Base-by-base conservation (phyloP, 225 moss, liverwort and hornwort species). In the Anthoceros angustus region DNA sequence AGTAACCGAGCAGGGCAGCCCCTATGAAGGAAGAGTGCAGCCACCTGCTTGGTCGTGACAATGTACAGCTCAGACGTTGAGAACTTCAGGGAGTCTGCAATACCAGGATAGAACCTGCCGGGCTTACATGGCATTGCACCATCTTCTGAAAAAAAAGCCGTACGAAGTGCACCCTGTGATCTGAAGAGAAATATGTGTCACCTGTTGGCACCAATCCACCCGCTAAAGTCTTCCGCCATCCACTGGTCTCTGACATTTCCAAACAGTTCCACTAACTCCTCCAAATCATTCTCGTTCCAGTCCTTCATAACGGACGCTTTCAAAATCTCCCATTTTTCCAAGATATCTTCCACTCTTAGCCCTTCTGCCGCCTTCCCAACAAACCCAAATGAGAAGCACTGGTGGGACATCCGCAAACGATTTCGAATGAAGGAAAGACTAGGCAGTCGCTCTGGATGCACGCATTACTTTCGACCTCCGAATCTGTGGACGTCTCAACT, bases 161-260 rank as follows among this genome's bases (percentile, higher is more conserved):
- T 5, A 3, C 25, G 2, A 64, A 2, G 14, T 18, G 42, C 20
- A 67, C 5, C 11, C 42, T 69, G 70, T 62, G 6, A 15, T 20
- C 5, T 48, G 41, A 12, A 25, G 5, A 63, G 21, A 39, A 62
- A 5, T 26, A 43, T 25, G 63, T 65, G 63, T 48, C 41, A 91
- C 91, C 95, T 88, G 72, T 92, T 98, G 7, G 95, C 88, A 79
- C 78, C 75, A 62, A 92, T 86, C 95, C 95, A 98, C 61, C 76
- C 78, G 66, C 74, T 76, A 65, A 83, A 75, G 46, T 87, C 88
- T 63, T 75, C 68, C 65, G 77, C 69, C 18, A 98, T 98, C 95
- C 95, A 98, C 32, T 98, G 72, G 72, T 98, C 95, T 68, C 95
- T 80, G 39, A 92, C 85, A 78, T 80, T 80, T 8, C 87, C 91